Evolutionary conservation across 768 basidiomycete species (phyloP).

Genomic region (Cytidiella melzeri): DNA sequence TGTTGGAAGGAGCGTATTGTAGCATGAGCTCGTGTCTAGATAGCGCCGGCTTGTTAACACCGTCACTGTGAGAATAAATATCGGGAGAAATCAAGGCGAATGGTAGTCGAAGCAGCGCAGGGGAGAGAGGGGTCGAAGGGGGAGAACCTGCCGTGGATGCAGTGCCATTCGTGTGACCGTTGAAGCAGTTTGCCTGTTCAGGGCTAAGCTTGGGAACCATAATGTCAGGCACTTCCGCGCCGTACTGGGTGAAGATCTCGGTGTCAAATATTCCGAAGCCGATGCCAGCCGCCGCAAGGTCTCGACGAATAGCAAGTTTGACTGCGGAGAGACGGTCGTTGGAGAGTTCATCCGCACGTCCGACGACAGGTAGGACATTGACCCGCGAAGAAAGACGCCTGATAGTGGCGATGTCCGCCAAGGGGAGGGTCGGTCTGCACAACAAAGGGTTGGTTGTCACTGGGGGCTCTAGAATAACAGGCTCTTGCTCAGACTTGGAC

Average conservation of each 20-base stretch:
- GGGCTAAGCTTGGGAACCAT: constrained; percentile 20
- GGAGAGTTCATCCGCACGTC: constrained; percentile 74
- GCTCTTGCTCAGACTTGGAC: constrained; percentile 65
- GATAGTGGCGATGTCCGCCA: constrained; percentile 70
- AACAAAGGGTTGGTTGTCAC: constrained; percentile 66
- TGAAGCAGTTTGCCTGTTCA: constrained; percentile 35
- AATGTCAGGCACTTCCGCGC: constrained; percentile 12
- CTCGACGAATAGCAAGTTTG: constrained; percentile 73
- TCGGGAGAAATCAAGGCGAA: constrained; percentile 83
- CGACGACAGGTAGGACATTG: constrained; percentile 84
- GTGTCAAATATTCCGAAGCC: constrained; percentile 88
- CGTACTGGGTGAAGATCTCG: constrained; percentile 45
- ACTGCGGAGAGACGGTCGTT: constrained; percentile 76
- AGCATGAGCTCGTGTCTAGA: constrained; percentile 69
- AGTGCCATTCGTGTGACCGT: constrained; percentile 52
- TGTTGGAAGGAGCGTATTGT: constrained; percentile 59
- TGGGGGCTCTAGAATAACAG: constrained; percentile 76
- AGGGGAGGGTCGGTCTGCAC: constrained; percentile 60
- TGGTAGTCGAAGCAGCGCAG: constrained; percentile 63
- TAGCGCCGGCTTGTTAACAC: constrained; percentile 49
- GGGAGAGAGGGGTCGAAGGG: constrained; percentile 58
- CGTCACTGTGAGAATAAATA: constrained; percentile 79
- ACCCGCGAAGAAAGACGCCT: constrained; percentile 74
- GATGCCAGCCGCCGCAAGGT: constrained; percentile 79
- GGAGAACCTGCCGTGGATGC: constrained; percentile 49